A percentile compares a stretch with the other conserved stretches of the same genome.
Conservation (phyloP, 2,329 filamentous ascomycete genomes). For the Aspergillus uvarum region DNA sequence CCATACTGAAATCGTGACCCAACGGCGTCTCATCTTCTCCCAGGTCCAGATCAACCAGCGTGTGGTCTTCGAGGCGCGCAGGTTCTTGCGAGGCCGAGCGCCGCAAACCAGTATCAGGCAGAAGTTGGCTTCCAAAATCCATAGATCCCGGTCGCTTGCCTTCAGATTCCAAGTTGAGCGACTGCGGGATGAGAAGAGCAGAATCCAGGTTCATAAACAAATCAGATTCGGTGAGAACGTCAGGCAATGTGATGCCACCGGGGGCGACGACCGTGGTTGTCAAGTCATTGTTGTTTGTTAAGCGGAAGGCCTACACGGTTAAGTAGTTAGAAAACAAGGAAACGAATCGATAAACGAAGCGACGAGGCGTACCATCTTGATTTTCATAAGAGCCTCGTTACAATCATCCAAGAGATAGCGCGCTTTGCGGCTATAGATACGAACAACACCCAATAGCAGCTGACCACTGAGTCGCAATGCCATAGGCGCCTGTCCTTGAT, state of each 20-base stretch:
- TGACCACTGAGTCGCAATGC: conserved; percentile 91
- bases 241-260: conserved; percentile 82
- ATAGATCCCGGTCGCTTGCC: conserved; percentile 38
- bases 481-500: conserved; percentile 88
- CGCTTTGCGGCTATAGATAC: conserved; percentile 96
- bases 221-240: conserved; percentile 90
- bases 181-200: conserved; percentile 75
- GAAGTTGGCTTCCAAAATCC: conserved; percentile 73
- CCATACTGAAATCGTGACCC: conserved; percentile 67
- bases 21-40: conserved; percentile 65
- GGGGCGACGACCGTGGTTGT: conserved; percentile 78
- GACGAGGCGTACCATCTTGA: conserved; percentile 76
- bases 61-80: conserved; percentile 61
- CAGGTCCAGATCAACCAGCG: conserved; percentile 73
- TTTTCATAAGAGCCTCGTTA: conserved; percentile 95
- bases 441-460: conserved; percentile 88
- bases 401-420: conserved; percentile 95
- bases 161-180: conserved; percentile 51
- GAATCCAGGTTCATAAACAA: conserved; percentile 82
- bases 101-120: conserved; percentile 63
- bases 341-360: background rate
- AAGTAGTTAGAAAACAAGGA: conserved; percentile 32
- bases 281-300: conserved; percentile 91
- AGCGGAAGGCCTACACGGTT: conserved; percentile 75
- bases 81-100: conserved; percentile 51